Percentiles rank a stretch among this genome's conserved stretches.
phyloP scores from a whole-genome alignment of 352 stramenopile genomes.

The Pythium pectinolyticum region DNA sequence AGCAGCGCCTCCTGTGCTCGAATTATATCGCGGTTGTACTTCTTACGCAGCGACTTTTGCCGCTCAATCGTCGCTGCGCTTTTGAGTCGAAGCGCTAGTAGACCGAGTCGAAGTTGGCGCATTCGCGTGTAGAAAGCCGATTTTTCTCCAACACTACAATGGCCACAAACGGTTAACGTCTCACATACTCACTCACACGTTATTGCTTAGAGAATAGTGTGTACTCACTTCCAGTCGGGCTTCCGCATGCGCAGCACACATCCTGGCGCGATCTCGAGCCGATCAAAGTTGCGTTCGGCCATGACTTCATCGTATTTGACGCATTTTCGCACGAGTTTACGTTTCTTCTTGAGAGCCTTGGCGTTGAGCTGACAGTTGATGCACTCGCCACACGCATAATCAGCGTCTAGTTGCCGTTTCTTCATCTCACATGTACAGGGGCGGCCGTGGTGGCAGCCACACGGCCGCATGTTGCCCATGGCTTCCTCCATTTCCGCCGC shows the following conservation, averaged over 20 bases:
- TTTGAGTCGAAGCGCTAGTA: slow-evolving; percentile 31
- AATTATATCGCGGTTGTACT: slow-evolving; percentile 48
- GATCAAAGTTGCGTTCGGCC: slow-evolving; percentile 40
- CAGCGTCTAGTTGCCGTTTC: not conserved
- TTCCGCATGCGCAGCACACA: slow-evolving; percentile 58
- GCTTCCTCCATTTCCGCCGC: slow-evolving; percentile 24
- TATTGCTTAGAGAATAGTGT: too few relatives aligned
- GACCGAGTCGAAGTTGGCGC: slow-evolving; percentile 58
- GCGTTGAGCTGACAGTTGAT: slow-evolving; percentile 66
- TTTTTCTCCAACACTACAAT: slow-evolving; percentile 39
- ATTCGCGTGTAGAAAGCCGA: slow-evolving; percentile 53
- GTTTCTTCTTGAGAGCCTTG: slow-evolving; percentile 20
- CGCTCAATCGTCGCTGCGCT: slow-evolving; percentile 37
- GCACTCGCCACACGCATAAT: slow-evolving; percentile 49
- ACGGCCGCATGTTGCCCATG: slow-evolving; percentile 57
- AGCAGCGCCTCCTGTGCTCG: slow-evolving; percentile 46
- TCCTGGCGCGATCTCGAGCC: slow-evolving; percentile 35
- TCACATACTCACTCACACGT: too few relatives aligned
- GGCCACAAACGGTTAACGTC: not conserved
- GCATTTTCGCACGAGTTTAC: slow-evolving; percentile 35
- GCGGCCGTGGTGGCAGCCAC: slow-evolving; percentile 56
- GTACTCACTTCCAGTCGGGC: slow-evolving; percentile 63
- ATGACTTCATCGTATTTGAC: slow-evolving; percentile 50
- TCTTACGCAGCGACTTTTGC: slow-evolving; percentile 44
- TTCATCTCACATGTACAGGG: slow-evolving; percentile 66